Evolutionary conservation across 2,329 filamentous ascomycete species (phyloP).

Genomic region (Paraphoma sp.): DNA sequence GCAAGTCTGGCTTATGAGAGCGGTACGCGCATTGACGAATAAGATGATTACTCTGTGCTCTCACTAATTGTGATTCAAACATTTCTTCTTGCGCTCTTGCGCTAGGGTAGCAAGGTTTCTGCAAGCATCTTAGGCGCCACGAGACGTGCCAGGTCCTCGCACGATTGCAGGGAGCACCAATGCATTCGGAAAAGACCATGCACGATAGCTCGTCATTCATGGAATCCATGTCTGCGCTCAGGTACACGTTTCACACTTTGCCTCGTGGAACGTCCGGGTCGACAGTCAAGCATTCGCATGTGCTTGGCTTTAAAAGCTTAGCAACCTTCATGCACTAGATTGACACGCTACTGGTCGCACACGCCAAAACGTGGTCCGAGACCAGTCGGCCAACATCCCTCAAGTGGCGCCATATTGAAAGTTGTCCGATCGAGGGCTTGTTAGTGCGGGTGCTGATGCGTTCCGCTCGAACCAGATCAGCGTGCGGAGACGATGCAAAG

Average conservation of each 20-base stretch:
- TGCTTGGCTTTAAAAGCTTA: constrained; percentile 7
- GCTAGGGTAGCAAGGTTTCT: too few relatives aligned
- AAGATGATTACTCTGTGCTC: too few relatives aligned
- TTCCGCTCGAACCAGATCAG: background rate
- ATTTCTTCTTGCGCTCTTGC: too few relatives aligned
- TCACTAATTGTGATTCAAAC: too few relatives aligned
- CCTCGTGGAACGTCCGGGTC: constrained; percentile 30
- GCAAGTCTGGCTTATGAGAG: too few relatives aligned
- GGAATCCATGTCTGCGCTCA: background rate
- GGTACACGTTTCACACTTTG: background rate
- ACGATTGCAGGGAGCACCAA: too few relatives aligned
- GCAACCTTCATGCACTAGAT: background rate
- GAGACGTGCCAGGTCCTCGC: too few relatives aligned
- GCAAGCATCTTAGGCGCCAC: too few relatives aligned
- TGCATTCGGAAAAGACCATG: too few relatives aligned
- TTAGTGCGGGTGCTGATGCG: background rate
- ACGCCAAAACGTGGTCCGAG: background rate
- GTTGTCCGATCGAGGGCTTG: background rate
- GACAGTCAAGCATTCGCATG: constrained; percentile 1
- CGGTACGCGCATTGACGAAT: too few relatives aligned
- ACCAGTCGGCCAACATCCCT: background rate
- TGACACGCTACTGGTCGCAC: background rate
- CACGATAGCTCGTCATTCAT: background rate
- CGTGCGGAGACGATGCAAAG: too few relatives aligned
- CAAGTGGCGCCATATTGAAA: too few relatives aligned